Percentiles rank a stretch among this genome's conserved stretches.
Evolutionary conservation across 345 rosid species (phyloP).

Genomic region (Eucalyptus cloeziana): DNA sequence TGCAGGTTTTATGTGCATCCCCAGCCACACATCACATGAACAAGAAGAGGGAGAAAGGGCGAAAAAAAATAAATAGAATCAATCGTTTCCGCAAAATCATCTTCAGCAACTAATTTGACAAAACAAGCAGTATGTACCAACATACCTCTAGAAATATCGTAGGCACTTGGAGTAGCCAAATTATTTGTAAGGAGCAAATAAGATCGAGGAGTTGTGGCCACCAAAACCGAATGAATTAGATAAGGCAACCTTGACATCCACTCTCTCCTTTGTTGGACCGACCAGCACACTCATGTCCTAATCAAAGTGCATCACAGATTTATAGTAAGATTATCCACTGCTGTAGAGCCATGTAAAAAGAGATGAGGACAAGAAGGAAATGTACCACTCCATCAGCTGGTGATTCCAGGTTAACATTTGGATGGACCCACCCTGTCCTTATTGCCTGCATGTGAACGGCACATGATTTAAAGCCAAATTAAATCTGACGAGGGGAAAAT

Average conservation of each 20-base stretch:
- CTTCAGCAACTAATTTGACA: not conserved
- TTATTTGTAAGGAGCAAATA: slow-evolving; percentile 86
- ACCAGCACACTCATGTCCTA: slow-evolving; percentile 68
- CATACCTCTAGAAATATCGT: not conserved
- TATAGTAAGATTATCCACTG: not conserved
- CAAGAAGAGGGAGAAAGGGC: not conserved
- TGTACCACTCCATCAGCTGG: slow-evolving; percentile 81
- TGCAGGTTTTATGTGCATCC: not conserved
- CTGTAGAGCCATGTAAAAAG: not conserved
- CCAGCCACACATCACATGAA: not conserved
- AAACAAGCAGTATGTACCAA: not conserved
- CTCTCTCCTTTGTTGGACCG: slow-evolving; percentile 78
- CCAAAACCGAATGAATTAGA: slow-evolving; percentile 94
- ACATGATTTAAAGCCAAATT: not conserved
- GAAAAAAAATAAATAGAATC: not conserved
- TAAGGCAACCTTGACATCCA: slow-evolving; percentile 72
- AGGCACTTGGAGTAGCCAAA: not conserved
- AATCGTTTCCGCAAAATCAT: not conserved
- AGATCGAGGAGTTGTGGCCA: slow-evolving; percentile 93
- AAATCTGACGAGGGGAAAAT: not conserved
- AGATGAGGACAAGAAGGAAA: not conserved
- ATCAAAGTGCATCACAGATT: not conserved
- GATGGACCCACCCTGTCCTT: slow-evolving; percentile 93
- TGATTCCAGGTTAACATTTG: slow-evolving; percentile 79
- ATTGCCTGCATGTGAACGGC: slow-evolving; percentile 45